Conservation (phyloP, 2,329 filamentous ascomycete genomes). For the Neobulgaria alba region DNA sequence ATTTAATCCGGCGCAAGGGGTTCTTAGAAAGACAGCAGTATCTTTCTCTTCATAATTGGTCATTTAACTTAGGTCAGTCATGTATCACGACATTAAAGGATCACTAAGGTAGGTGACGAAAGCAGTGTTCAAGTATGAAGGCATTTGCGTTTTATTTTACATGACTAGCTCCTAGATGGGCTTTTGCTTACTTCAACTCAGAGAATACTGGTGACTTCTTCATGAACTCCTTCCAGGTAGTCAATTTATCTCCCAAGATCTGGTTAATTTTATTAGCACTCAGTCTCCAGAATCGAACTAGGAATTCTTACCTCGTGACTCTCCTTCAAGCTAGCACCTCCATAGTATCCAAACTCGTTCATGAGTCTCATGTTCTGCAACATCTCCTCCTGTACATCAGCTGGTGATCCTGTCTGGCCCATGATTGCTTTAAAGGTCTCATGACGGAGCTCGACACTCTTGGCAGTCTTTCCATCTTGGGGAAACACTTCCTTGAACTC, state of each 20-base stretch:
- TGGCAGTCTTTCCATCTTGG: conserved; percentile 32
- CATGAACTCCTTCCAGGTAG: conserved; percentile 35
- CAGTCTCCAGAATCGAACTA: neutral
- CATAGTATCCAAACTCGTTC: conserved; percentile 44
- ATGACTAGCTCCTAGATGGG: no score
- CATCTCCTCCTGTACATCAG: conserved; percentile 38
- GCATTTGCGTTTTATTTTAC: no score
- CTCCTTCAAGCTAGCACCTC: conserved; percentile 34
- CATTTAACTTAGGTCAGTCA: no score
- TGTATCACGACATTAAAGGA: no score
- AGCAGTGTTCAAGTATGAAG: no score
- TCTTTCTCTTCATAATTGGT: no score
- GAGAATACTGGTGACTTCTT: conserved; percentile 29
- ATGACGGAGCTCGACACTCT: conserved; percentile 30
- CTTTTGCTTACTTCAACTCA: conserved; percentile 32
- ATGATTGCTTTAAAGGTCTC: conserved; percentile 35
- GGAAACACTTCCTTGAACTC: conserved; percentile 34
- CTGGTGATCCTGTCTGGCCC: conserved; percentile 30
- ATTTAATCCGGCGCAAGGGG: no score
- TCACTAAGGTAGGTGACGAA: no score
- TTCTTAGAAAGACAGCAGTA: no score
- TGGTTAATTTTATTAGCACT: conserved; percentile 9
- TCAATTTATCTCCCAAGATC: conserved; percentile 33
- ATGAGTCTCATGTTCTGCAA: conserved; percentile 45
- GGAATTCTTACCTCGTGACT: conserved; percentile 28